These are phyloP conservation scores for Ensete glaucum DNA, from an alignment of 176 grass and related monocot genomes.

Conservation along the genomic window DNA sequence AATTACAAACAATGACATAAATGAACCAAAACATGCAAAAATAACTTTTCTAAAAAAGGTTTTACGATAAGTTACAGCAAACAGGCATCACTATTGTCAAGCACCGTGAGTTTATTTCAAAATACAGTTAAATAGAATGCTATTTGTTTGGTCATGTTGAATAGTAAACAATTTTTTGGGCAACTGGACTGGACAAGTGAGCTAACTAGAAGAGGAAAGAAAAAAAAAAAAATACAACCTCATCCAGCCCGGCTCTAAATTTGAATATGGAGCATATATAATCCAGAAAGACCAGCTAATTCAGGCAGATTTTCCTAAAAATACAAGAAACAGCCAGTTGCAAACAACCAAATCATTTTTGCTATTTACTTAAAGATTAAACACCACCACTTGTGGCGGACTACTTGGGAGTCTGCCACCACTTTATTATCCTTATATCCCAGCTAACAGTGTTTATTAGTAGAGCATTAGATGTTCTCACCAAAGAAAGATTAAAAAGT, in stretches of 20 bases:
- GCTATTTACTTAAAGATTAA: background rate
- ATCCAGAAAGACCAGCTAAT: background rate
- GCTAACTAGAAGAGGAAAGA: too few species aligned
- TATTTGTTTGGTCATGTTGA: background rate
- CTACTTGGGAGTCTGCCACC: background rate
- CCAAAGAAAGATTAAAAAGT: background rate
- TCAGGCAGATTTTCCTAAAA: background rate
- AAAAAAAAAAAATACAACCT: too few species aligned
- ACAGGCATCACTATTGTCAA: constrained; percentile 56
- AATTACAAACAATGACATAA: background rate
- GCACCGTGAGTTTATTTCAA: constrained; percentile 45
- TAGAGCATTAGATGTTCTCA: background rate
- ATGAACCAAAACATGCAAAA: background rate
- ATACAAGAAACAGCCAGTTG: background rate
- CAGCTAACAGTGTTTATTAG: background rate
- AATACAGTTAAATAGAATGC: too few species aligned
- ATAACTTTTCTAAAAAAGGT: too few species aligned
- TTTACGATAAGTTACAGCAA: too few species aligned
- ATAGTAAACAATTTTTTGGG: too few species aligned
- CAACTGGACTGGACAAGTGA: too few species aligned
- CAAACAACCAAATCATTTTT: too few species aligned
- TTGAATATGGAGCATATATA: background rate
- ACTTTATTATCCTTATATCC: background rate
- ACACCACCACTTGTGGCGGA: background rate
- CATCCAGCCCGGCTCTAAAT: too few species aligned